Base-by-base conservation (phyloP, 2,329 filamentous ascomycete species). In the Paracorniculantispora psalliotae region DNA sequence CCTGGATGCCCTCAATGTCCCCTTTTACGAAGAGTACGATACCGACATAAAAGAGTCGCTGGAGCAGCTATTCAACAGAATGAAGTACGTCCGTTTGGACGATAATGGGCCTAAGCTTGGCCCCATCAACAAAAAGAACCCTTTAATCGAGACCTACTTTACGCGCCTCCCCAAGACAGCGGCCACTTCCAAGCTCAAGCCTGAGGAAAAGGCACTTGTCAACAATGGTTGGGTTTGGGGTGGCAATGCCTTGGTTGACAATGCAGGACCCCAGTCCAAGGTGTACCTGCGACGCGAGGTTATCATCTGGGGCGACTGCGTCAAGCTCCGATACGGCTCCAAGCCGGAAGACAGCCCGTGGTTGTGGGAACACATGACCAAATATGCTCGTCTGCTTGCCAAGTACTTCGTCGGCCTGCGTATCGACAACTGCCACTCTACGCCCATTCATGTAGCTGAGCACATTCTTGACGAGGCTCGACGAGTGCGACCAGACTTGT, bases 201-300 rank as follows among this genome's bases (percentile, higher is more conserved):
- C 86, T 1, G 87, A 88, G 59, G 88, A 92, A 46, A 80, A 96
- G 48, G 90, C 91, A 2, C 77, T 99, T 54, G 92, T 88, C 43
- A 97, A 97, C 75, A 99, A 99, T 69, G 94, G 94, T 46, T 99
- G 94, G 94, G 92, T 99, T 9, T 99, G 94, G 94, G 93, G 91
- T 60, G 93, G 93, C 6, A 96, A 97, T 74, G 93, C 94, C 1
- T 83, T 97, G 73, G 82, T 91, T 46, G 94, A 99, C 75, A 94
- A 97, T 68, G 94, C 94, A 30, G 96, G 96, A 0, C 89, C 92
- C 0, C 80, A 90, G 49, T 96, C 93, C 9, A 87, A 88, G 59
- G 92, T 93, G n/a, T 99, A 99, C 69, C 82, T 99, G n/a, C 85
- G 91, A 55, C 85, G 94, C 65, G 92, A 99, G 73, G 91, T 99